A percentile compares a stretch with the other conserved stretches of the same genome.
These are phyloP conservation scores for Nothophytophthora sp. DNA, from an alignment of 352 stramenopile species.

Conservation along the genomic window DNA sequence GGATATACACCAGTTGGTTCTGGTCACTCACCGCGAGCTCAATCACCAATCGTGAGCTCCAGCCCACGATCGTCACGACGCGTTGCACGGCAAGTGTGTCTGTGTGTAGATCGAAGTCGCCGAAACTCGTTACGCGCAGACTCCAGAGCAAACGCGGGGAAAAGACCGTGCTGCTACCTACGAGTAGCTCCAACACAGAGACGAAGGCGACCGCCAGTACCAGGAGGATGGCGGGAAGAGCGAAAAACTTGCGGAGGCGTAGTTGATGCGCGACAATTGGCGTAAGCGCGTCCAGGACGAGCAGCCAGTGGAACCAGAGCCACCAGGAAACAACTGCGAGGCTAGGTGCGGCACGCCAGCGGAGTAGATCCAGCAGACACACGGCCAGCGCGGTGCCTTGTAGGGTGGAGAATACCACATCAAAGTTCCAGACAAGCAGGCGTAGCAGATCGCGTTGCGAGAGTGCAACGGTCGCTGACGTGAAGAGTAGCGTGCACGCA, in stretches of 20 bases:
- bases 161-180: background rate
- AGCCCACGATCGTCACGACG: conserved; percentile 3
- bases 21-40: background rate
- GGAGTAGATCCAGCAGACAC: conserved; percentile 22
- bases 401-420: conserved; percentile 4
- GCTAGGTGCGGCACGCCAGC: conserved; percentile 26
- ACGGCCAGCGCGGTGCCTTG: conserved; percentile 1
- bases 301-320: conserved; percentile 41
- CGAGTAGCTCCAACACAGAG: background rate
- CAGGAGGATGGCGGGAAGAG: background rate
- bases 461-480: background rate
- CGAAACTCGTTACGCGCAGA: no score
- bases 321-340: conserved; percentile 32
- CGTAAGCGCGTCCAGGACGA: conserved; percentile 37
- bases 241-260: background rate
- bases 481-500: no score
- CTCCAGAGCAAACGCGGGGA: background rate
- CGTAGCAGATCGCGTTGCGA: conserved; percentile 1
- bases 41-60: background rate
- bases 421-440: conserved; percentile 2
- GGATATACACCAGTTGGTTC: conserved; percentile 4
- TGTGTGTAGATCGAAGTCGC: background rate
- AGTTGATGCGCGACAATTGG: conserved; percentile 6
- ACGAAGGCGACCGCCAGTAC: background rate
- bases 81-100: background rate